Evolutionary conservation across 306 rosid genomes (phyloP).

Genomic region (Vigna radiata): DNA sequence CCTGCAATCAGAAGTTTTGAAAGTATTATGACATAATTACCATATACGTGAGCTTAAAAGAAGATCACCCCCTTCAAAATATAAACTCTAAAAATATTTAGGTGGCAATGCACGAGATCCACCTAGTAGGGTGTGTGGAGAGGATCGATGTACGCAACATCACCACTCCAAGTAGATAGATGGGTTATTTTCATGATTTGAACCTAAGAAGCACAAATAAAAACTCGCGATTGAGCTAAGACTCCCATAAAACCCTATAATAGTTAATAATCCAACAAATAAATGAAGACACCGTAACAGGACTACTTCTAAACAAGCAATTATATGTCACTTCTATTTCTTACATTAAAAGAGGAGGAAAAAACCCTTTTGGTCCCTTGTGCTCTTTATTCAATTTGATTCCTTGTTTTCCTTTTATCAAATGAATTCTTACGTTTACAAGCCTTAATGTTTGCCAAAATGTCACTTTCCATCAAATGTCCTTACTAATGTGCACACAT

Average conservation of each 20-base stretch:
- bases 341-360: not conserved
- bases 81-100: not conserved
- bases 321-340: not conserved
- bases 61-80: not conserved
- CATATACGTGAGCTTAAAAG: not conserved
- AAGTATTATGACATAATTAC: conserved; percentile 17
- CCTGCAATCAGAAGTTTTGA: conserved; percentile 45
- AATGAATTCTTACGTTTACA: not conserved
- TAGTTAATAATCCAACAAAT: not conserved
- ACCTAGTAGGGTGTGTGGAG: not conserved
- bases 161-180: not conserved
- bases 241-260: not conserved
- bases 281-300: not conserved
- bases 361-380: not conserved
- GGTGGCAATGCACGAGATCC: not conserved
- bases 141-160: not conserved
- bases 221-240: not conserved
- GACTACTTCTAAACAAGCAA: conserved; percentile 6
- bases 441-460: not conserved
- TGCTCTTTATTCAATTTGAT: not conserved
- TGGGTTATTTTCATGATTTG: not conserved
- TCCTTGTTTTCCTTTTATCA: not conserved
- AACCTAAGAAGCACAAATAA: not conserved
- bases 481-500: not conserved
- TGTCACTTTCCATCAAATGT: not conserved